These are phyloP conservation scores for Phytophthora parvispora DNA, from an alignment of 352 stramenopile species.

Conservation along the genomic window DNA sequence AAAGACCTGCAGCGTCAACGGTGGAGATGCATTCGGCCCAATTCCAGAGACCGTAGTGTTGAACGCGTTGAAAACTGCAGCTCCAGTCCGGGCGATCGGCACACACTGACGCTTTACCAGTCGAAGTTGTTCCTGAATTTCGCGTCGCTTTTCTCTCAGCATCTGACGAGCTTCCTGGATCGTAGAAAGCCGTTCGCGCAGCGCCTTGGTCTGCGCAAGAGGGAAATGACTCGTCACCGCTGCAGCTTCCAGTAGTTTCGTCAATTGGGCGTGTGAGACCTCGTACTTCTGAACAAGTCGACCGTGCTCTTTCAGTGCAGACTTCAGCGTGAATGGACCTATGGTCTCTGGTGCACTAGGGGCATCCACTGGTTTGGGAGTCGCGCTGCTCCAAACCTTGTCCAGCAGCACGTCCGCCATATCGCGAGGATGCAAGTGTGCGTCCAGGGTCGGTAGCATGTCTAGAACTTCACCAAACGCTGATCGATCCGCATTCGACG, in stretches of 20 bases:
- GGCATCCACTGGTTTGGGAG: background rate
- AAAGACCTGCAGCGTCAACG: constrained; percentile 42
- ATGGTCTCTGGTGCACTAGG: background rate
- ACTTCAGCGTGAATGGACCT: constrained; percentile 38
- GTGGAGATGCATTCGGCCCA: constrained; percentile 11
- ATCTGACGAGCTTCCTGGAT: constrained; percentile 38
- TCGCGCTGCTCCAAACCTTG: constrained; percentile 48
- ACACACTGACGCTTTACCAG: constrained; percentile 18
- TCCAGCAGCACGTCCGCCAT: constrained; percentile 51
- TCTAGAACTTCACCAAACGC: constrained; percentile 56
- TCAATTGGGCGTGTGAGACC: constrained; percentile 34
- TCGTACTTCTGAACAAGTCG: constrained; percentile 25
- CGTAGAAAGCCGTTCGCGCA: constrained; percentile 35
- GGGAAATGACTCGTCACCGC: constrained; percentile 58
- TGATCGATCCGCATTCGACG: constrained; percentile 29
- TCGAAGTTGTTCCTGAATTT: constrained; percentile 24
- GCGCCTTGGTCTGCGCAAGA: constrained; percentile 40
- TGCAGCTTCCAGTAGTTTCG: constrained; percentile 50
- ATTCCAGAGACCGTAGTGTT: constrained; percentile 21
- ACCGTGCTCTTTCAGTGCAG: constrained; percentile 39
- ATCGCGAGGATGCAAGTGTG: constrained; percentile 35
- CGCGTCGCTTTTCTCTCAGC: constrained; percentile 12
- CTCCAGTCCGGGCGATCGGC: constrained; percentile 35
- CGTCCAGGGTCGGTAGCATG: constrained; percentile 47
- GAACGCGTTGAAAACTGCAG: constrained; percentile 55